Evolutionary conservation across 768 basidiomycete genomes (phyloP), one percentile per base, ranked within the genome.

Genomic region (Pilatotrama ljubarskyi): DNA sequence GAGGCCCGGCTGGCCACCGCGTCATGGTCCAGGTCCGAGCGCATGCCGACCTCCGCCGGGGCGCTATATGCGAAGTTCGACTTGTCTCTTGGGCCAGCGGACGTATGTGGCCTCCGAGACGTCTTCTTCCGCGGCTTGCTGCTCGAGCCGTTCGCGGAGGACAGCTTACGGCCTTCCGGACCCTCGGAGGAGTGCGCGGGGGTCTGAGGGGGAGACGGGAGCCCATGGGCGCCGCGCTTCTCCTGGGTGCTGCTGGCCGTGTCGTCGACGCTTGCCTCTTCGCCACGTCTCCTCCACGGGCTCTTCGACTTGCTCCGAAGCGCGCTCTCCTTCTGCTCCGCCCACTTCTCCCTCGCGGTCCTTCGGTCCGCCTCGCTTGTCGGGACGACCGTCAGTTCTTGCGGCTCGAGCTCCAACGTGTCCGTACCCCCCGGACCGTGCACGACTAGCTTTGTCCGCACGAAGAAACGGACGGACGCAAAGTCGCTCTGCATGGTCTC

Each of bases 291-390:
- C 35, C 64, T 48, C 63, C 66, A 61, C 20, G 69, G 64, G 24
- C 54, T 65, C 56, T 61, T 67, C 15, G 63, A 64, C 53, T 69
- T 66, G 52, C 61, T 61, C 38, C 63, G 64, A 32, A 26, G 59
- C 37, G 58, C 61, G 38, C 35, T 51, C 47, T 64, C 67, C 32
- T 62, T 62, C 49, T 67, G 66, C 61, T 87, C 84, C 44, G 75
- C 78, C 71, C 83, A 87, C 71, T 83, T 85, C 26, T 83, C 77
- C 49, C 83, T 69, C 22, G 88, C 90, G 50, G 84, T 75, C 62
- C 82, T 81, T 22, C 90, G 83, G 69, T 91, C 87, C 13, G 81
- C 72, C 47, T 85, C 85, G 71, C 86, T 91, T 0, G 87, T 88
- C 15, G 85, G 81, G n/a, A 88, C 83, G 47, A 90, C 75, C 13